A percentile compares a stretch with the other conserved stretches of the same genome.
These are phyloP conservation scores for Zarea fungicola DNA, from an alignment of 2,329 filamentous ascomycete species.

Conservation along the genomic window DNA sequence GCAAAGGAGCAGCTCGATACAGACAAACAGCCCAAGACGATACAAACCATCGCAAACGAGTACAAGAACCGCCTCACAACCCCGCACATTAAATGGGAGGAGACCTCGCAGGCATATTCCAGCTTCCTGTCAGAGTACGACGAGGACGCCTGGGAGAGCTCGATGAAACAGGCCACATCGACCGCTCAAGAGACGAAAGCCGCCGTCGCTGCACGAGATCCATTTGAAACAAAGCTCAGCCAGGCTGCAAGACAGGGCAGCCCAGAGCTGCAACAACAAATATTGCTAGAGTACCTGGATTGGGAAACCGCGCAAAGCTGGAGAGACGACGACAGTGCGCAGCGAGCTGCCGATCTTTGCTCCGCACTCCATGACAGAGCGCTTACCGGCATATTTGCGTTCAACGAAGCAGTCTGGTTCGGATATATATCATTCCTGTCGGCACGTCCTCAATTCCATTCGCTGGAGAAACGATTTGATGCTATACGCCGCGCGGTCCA, in stretches of 20 bases:
- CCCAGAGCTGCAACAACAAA: conserved; percentile 45
- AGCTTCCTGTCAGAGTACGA: conserved; percentile 69
- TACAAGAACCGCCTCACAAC: conserved; percentile 65
- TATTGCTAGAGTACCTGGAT: conserved; percentile 66
- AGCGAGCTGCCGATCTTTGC: conserved; percentile 46
- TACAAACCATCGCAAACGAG: conserved; percentile 61
- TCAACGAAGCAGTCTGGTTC: conserved; percentile 72
- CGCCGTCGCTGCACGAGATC: conserved; percentile 56
- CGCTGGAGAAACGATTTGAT: conserved; percentile 51
- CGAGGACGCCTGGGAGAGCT: conserved; percentile 63
- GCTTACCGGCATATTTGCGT: conserved; percentile 62
- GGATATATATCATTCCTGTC: conserved; percentile 74
- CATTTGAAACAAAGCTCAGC: conserved; percentile 61
- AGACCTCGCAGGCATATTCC: conserved; percentile 70
- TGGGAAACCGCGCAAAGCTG: conserved; percentile 70
- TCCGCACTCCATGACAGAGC: conserved; percentile 74
- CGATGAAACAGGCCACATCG: conserved; percentile 64
- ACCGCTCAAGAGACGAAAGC: conserved; percentile 60
- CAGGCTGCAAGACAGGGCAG: conserved; percentile 54
- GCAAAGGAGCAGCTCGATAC: conserved; percentile 62
- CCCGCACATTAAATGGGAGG: conserved; percentile 71
- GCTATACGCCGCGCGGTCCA: conserved; percentile 76
- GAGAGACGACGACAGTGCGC: conserved; percentile 40
- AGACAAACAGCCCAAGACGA: conserved; percentile 48
- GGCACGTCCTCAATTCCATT: conserved; percentile 34